Evolutionary conservation across 2,329 filamentous ascomycete species (phyloP), one percentile per base, ranked within the genome.

Genomic region (Dactylella cylindrospora): DNA sequence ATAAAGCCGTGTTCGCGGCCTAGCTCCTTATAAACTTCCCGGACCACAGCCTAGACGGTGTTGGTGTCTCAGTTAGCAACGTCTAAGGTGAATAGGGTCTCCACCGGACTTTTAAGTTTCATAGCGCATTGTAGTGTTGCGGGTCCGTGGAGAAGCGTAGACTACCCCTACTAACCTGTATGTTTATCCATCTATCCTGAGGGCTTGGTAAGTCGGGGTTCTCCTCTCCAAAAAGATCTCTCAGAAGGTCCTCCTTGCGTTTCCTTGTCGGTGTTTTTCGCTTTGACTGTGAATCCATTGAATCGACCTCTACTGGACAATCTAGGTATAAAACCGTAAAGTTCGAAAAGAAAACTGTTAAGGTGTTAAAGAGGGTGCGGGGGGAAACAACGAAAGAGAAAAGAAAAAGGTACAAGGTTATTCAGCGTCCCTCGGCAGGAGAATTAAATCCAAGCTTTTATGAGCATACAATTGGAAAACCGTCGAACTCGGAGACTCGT

Each of bases 141-240:
- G n/a, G n/a, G n/a, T n/a, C n/a, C n/a, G n/a, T n/a, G n/a, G n/a
- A n/a, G n/a, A n/a, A n/a, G n/a, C n/a, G n/a, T n/a, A n/a, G n/a
- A n/a, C n/a, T n/a, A n/a, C n/a, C n/a, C 7, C 9, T n/a, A n/a
- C n/a, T 5, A 22, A 61, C 55, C 55, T 61, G 55, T 43, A 61
- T 61, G 33, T 61, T 61, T n/a, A 61, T 61, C 55, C 55, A 61
- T 49, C 55, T 61, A 31, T 61, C 55, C 29, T 61, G 55, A 8
- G 55, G 55, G 38, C 55, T 61, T 5, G 55, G 55, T n/a, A 61
- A 29, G 22, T 61, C 55, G 10, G 55, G 55, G 26, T 61, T 61
- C n/a, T 61, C 55, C 26, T 61, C 55, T 32, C 55, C 55, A 23
- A 61, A 61, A 26, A 61, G 55, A 17, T 61, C 55, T 49, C 55